Percentiles rank a stretch among this genome's conserved stretches.
phyloP scores from a whole-genome alignment of 768 basidiomycete genomes.

The Rhizopogon vesiculosus region DNA sequence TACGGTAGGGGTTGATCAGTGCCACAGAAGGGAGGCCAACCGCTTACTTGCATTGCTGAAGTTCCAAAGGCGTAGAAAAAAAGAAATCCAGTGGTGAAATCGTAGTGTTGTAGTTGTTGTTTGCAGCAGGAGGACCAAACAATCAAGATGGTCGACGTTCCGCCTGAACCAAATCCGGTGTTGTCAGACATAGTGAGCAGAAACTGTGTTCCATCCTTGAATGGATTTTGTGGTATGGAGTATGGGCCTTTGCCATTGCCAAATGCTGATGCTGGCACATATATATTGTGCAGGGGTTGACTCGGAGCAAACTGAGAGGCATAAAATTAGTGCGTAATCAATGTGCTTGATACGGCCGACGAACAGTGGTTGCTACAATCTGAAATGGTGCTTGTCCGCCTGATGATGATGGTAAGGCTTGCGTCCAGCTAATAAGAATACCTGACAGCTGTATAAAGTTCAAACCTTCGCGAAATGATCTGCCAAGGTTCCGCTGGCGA shows the following conservation, averaged over 20 bases:
- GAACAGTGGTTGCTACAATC: conserved; percentile 47
- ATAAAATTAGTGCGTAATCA: neutral
- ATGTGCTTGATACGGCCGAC: conserved; percentile 9
- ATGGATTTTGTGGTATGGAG: conserved; percentile 36
- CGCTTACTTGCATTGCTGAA: conserved; percentile 60
- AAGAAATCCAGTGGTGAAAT: conserved; percentile 38
- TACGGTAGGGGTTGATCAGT: conserved; percentile 15
- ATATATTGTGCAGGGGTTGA: conserved; percentile 32
- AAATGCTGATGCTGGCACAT: conserved; percentile 50
- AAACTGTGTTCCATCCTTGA: conserved; percentile 34
- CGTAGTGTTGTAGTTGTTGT: conserved; percentile 43
- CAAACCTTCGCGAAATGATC: no score
- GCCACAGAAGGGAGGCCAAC: neutral
- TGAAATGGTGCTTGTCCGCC: conserved; percentile 54
- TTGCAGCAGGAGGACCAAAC: conserved; percentile 40
- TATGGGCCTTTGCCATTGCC: conserved; percentile 50
- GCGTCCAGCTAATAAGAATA: no score
- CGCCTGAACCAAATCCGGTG: conserved; percentile 64
- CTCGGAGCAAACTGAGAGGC: no score
- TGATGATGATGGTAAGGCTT: conserved; percentile 19
- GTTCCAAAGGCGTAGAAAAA: conserved; percentile 44
- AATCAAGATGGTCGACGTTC: conserved; percentile 44
- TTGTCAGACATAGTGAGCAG: conserved; percentile 70
- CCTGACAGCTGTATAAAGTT: no score
- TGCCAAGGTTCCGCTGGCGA: no score